Conservation (phyloP, 345 rosid species). For the Microcos paniculata region DNA sequence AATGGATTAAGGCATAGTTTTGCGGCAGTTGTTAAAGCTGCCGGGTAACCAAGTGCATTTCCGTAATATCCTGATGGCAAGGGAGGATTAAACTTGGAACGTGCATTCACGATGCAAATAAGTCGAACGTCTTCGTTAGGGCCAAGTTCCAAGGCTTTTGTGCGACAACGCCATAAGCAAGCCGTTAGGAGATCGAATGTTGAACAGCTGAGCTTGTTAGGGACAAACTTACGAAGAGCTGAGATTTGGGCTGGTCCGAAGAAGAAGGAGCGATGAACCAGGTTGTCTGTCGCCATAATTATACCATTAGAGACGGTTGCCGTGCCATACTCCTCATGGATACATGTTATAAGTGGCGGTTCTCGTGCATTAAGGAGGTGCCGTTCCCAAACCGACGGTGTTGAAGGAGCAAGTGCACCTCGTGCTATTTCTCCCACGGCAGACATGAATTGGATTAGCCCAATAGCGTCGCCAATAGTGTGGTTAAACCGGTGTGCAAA, state of each 20-base stretch:
- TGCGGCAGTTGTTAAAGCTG: conserved; percentile 8
- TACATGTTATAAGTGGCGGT: conserved; percentile 16
- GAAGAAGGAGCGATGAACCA: conserved; percentile 28
- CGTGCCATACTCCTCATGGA: conserved; percentile 25
- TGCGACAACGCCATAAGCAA: conserved; percentile 36
- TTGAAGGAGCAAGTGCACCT: conserved; percentile 22
- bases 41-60: conserved; percentile 10
- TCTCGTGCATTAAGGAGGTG: conserved; percentile 27
- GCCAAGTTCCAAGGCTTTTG: conserved; percentile 22
- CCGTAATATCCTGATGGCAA: conserved; percentile 4
- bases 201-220: conserved; percentile 20
- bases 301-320: neutral
- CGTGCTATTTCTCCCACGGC: conserved; percentile 24
- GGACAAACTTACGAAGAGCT: conserved; percentile 24
- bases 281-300: neutral
- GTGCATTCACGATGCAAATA: neutral
- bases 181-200: conserved; percentile 30
- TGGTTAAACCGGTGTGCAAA: conserved; percentile 31
- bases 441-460: conserved; percentile 22
- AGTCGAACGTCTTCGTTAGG: conserved; percentile 25
- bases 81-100: neutral
- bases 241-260: conserved; percentile 27
- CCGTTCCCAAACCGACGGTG: conserved; percentile 37
- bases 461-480: conserved; percentile 22
- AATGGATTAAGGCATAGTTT: conserved; percentile 10